Percentiles rank a stretch among this genome's conserved stretches.
Evolutionary conservation across 2,329 filamentous ascomycete genomes (phyloP).

Genomic region (Sporothrix variecibatus): DNA sequence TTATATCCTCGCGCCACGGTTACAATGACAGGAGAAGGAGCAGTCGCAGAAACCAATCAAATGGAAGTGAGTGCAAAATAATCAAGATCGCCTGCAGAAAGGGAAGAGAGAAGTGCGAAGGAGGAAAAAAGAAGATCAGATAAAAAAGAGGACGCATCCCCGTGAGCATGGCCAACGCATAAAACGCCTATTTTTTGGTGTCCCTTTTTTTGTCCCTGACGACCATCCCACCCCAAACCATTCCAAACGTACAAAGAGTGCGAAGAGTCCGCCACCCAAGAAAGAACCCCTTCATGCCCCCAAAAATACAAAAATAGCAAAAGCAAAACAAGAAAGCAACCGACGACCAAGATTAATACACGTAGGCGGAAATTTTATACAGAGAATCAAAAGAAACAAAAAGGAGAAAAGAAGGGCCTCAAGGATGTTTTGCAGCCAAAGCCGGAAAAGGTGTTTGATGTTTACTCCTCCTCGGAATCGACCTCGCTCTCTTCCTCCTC

Average conservation of each 20-base stretch:
- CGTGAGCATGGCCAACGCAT: not conserved
- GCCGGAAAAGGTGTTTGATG: not conserved
- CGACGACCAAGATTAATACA: constrained; percentile 7
- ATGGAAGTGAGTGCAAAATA: not conserved
- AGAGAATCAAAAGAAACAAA: constrained; percentile 20
- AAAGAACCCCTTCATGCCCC: not conserved
- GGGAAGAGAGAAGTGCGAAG: not conserved
- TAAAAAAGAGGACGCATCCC: not conserved
- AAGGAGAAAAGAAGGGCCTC: not conserved
- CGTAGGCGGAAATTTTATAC: constrained; percentile 16
- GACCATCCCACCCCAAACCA: not conserved
- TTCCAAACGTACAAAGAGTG: constrained; percentile 3
- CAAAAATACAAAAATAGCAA: not conserved
- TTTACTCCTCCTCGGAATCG: constrained; percentile 50
- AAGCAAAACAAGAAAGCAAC: not conserved
- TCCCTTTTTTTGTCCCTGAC: constrained; percentile 9
- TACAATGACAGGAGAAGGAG: not conserved
- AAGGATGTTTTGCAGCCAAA: not conserved
- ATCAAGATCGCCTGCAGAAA: not conserved
- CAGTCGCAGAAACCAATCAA: not conserved
- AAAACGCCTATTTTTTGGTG: constrained; percentile 21
- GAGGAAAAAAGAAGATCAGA: not conserved
- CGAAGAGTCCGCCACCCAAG: not conserved
- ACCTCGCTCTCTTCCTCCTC: constrained; percentile 46
- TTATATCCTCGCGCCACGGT: not conserved